These are phyloP conservation scores for Candida taoyuanica DNA, from an alignment of 805 yeast species.

Conservation along the genomic window DNA sequence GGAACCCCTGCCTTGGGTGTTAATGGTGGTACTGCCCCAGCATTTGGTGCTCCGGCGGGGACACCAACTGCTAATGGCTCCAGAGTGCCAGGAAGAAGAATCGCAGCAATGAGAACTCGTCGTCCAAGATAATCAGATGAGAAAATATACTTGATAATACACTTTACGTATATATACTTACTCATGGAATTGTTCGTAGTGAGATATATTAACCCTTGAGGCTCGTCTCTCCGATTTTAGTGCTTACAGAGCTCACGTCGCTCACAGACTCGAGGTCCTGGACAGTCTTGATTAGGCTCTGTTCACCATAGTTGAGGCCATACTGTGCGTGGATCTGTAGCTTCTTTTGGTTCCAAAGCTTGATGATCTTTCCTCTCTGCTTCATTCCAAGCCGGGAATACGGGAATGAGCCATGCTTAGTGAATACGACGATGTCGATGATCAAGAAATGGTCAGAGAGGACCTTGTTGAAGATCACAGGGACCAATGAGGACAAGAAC, in stretches of 20 bases:
- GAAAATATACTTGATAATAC: no score
- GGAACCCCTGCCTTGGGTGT: conserved; percentile 15
- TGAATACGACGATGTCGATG: conserved; percentile 79
- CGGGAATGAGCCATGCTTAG: conserved; percentile 58
- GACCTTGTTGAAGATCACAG: conserved; percentile 74
- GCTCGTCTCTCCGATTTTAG: conserved; percentile 8
- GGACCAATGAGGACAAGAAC: conserved; percentile 68
- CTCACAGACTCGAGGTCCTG: conserved; percentile 34
- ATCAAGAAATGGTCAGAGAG: conserved; percentile 77
- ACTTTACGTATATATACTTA: no score
- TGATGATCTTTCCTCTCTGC: conserved; percentile 67
- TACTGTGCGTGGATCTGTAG: conserved; percentile 39
- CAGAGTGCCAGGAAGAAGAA: conserved; percentile 23
- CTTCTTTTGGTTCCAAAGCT: conserved; percentile 47
- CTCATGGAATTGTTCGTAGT: no score
- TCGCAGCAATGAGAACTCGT: conserved; percentile 27
- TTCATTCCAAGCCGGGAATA: conserved; percentile 68
- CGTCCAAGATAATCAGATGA: conserved; percentile 23
- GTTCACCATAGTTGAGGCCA: conserved; percentile 66
- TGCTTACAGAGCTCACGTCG: conserved; percentile 9
- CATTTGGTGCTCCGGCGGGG: conserved; percentile 13
- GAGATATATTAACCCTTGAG: neutral
- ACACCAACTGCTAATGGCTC: conserved; percentile 17
- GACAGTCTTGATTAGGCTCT: conserved; percentile 51
- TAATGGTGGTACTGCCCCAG: conserved; percentile 2